These are phyloP conservation scores for Chionographis japonica DNA, from an alignment of 106 monocot species.

Conservation along the genomic window DNA sequence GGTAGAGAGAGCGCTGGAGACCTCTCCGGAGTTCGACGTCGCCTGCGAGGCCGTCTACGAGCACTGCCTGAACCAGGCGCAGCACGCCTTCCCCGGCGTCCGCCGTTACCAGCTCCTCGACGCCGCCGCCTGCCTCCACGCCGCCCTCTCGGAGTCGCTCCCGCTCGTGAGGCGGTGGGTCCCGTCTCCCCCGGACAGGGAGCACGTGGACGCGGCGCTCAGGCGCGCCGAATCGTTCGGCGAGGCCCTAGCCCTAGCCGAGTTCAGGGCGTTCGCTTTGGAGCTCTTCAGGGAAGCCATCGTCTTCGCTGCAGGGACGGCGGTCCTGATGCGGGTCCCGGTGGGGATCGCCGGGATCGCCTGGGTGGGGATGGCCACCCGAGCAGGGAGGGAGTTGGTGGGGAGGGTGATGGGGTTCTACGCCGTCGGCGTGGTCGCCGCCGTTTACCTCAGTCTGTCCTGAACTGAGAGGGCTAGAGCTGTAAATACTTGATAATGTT, in stretches of 20 bases:
- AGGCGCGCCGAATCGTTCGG: neutral
- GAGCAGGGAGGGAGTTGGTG: conserved; percentile 22
- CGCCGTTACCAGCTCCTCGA: conserved; percentile 34
- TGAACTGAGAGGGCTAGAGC: conserved; percentile 1
- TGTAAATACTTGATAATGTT: neutral
- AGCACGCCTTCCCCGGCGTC: conserved; percentile 36
- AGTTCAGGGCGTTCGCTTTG: conserved; percentile 46
- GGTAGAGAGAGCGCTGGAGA: conserved; percentile 9
- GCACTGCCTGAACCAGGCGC: neutral
- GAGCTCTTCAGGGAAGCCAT: conserved; percentile 40
- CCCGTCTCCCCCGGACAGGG: conserved; percentile 16
- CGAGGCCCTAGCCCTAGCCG: conserved; percentile 6
- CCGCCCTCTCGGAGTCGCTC: conserved; percentile 1
- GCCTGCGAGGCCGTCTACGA: conserved; percentile 23
- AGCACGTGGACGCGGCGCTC: conserved; percentile 31
- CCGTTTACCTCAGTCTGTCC: conserved; percentile 36
- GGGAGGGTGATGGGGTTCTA: conserved; percentile 41
- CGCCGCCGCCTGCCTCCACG: conserved; percentile 28
- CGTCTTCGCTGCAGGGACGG: conserved; percentile 17
- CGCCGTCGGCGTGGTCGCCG: conserved; percentile 38
- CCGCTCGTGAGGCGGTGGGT: conserved; percentile 32
- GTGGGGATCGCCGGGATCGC: conserved; percentile 35
- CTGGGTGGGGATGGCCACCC: conserved; percentile 30
- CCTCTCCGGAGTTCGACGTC: conserved; percentile 16
- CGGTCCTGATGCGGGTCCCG: conserved; percentile 17